Evolutionary conservation across 345 rosid genomes (phyloP).

Genomic region (Camelina hispida): DNA sequence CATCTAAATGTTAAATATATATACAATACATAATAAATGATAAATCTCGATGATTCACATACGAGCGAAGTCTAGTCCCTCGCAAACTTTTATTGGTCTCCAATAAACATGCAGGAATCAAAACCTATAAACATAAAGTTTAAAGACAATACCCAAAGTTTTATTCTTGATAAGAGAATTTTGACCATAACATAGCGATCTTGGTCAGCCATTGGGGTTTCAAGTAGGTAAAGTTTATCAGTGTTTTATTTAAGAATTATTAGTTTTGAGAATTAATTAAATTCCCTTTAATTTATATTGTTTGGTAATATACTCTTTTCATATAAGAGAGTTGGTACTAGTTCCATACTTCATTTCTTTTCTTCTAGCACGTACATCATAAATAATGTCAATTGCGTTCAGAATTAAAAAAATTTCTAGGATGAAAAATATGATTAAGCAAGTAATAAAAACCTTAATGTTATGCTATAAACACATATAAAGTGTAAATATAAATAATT

Average conservation of each 20-base stretch:
- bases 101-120: slow-evolving; percentile 4
- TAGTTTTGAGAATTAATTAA: background rate
- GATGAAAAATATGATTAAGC: no score
- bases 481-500: no score
- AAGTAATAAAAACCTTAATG: no score
- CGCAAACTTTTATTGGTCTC: slow-evolving; percentile 3
- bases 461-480: no score
- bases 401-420: no score
- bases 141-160: slow-evolving; percentile 24
- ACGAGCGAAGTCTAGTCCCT: background rate
- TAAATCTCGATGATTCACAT: no score
- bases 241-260: slow-evolving; percentile 9
- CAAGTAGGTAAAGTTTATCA: background rate
- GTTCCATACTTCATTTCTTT: no score
- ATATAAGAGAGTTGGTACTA: no score
- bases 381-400: no score
- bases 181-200: slow-evolving; percentile 26
- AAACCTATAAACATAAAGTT: slow-evolving; percentile 12
- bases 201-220: background rate
- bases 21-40: background rate
- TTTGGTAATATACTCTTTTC: no score
- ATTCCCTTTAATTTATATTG: background rate
- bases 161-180: slow-evolving; percentile 32
- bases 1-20: background rate
- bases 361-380: no score